Conservation (phyloP, 2,329 filamentous ascomycete genomes). For the Alternaria sp. region DNA sequence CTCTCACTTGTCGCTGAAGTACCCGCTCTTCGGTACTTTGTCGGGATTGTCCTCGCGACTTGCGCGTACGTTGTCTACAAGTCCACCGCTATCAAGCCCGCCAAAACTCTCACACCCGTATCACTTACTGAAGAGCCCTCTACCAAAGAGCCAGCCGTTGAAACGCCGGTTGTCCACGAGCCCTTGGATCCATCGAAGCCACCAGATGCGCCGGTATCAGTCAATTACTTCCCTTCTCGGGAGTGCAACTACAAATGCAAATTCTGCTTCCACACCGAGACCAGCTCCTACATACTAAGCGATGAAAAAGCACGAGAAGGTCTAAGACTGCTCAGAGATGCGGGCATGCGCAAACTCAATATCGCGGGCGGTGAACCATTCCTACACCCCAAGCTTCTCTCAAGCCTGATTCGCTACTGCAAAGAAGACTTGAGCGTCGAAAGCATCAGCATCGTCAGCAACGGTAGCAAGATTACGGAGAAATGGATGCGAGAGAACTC, state of each 20-base stretch:
- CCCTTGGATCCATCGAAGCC: neutral
- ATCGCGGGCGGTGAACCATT: conserved; percentile 7
- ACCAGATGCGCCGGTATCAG: neutral
- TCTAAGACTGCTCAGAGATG: neutral
- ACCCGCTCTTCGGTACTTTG: neutral
- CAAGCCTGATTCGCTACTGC: conserved; percentile 2
- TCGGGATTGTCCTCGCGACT: neutral
- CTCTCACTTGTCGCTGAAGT: neutral
- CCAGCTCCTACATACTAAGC: neutral
- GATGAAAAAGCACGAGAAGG: neutral
- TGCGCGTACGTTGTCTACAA: neutral
- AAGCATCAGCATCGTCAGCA: conserved; percentile 6
- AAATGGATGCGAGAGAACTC: conserved; percentile 1
- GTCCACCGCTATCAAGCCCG: neutral
- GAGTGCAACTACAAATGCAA: neutral
- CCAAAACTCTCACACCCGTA: neutral
- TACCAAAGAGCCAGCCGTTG: neutral
- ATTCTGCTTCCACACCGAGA: conserved; percentile 1
- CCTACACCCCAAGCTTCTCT: conserved; percentile 2
- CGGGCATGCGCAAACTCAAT: conserved; percentile 10
- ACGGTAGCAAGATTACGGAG: neutral
- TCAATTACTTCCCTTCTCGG: neutral
- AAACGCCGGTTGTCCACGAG: neutral
- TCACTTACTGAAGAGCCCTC: neutral
- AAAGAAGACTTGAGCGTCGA: conserved; percentile 4